Conservation (phyloP, 352 stramenopile genomes). For the Pythium aquatile region DNA sequence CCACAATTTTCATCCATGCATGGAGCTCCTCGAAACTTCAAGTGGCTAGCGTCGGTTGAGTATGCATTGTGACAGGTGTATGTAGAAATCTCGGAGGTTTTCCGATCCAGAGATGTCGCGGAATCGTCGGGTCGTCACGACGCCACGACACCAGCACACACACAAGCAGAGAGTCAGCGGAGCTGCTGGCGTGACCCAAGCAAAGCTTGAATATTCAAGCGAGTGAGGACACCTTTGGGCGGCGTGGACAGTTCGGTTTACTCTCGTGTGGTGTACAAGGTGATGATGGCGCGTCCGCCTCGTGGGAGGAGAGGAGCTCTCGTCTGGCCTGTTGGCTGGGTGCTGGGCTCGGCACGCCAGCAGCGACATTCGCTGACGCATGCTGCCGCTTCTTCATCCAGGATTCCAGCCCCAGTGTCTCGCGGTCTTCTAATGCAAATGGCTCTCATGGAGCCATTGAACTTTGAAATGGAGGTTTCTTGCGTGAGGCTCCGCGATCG, state of each 20-base stretch:
- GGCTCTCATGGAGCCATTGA: too few species aligned
- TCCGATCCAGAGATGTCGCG: conserved; percentile 8
- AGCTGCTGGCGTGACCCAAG: neutral
- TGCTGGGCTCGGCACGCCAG: conserved; percentile 5
- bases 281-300: neutral
- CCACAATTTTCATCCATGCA: neutral
- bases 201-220: neutral
- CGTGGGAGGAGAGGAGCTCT: too few species aligned
- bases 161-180: conserved; percentile 1
- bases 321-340: neutral
- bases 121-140: conserved; percentile 15
- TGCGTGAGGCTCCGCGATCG: neutral
- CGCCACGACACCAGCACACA: neutral
- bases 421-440: neutral
- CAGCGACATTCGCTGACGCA: conserved; percentile 7
- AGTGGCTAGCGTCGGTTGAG: conserved; percentile 5
- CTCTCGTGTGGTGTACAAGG: neutral
- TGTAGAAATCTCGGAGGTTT: conserved; percentile 5
- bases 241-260: neutral
- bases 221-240: neutral
- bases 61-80: conserved; percentile 13
- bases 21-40: neutral
- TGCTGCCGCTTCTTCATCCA: neutral
- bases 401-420: neutral
- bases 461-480: neutral